Base-by-base conservation (phyloP, 352 stramenopile genomes). In the Elongisporangium undulatum region DNA sequence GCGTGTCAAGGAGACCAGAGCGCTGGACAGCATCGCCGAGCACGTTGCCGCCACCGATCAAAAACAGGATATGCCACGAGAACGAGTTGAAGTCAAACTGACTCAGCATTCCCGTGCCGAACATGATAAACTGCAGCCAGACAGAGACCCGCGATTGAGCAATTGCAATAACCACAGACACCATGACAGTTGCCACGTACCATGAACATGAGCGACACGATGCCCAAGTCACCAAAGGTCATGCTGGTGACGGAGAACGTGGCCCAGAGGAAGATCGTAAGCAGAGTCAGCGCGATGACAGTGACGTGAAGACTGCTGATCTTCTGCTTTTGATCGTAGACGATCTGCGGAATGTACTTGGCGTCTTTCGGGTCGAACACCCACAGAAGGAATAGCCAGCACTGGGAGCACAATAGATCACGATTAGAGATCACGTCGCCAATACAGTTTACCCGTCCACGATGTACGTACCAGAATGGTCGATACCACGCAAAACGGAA, bases 31-130 rank as follows among this genome's bases (percentile, higher is more conserved):
- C 88, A 74, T 97, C 90, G 51, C 91, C 91, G 16, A 97, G 67
- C 8, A 97, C 90, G 62, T 97, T 97, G 63, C 90, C 89, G 26
- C 91, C 91, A 9, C 90, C 91, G 26, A 97, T 95, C 19, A 97
- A 65, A 62, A 97, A 97, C 13, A 97, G 72, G 58, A 96, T 97
- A 64, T 97, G 91, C 91, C 91, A 97, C 16, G 89, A 97, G 59
- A 97, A 96, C 51, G 85, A 96, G 62, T 97, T 97, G 62, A 97
- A 97, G 69, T 97, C 91, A 26, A 97, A 94, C 69, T 97, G 83
- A 50, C 84, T 96, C 8, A 96, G 72, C 74, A 95, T 94, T 22
- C 87, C 88, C 6, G 82, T 89, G 49, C 87, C 87, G 64, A 96
- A 96, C 82, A 95, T 90, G 49, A 90, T 73, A 51, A 90, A 89